These are phyloP conservation scores for Boletales sp. DNA, from an alignment of 768 basidiomycete genomes.

Conservation along the genomic window DNA sequence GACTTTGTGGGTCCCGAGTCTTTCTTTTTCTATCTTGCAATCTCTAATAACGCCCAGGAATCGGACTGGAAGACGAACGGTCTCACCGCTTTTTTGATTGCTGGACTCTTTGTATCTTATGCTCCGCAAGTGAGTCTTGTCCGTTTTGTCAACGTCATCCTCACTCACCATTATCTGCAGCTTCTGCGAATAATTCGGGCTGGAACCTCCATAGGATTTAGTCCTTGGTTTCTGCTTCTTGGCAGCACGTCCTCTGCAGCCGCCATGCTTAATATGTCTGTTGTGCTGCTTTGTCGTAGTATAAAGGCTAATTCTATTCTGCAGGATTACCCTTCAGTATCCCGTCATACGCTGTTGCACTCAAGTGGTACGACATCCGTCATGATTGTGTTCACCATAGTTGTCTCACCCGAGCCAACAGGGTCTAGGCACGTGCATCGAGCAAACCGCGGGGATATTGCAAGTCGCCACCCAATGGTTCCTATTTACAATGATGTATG, in stretches of 20 bases:
- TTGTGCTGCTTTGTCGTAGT: neutral
- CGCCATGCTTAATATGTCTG: slow-evolving; percentile 81
- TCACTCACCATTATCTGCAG: slow-evolving; percentile 32
- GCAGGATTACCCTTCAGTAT: slow-evolving; percentile 82
- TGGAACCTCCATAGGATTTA: slow-evolving; percentile 83
- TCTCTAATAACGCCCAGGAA: slow-evolving; percentile 39
- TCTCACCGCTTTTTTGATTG: slow-evolving; percentile 61
- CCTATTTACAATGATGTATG: slow-evolving; percentile 80
- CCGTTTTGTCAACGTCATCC: neutral
- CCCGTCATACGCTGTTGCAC: slow-evolving; percentile 77
- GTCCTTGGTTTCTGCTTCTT: slow-evolving; percentile 86
- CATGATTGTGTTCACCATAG: too few relatives aligned
- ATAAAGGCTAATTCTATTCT: neutral
- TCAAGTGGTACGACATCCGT: slow-evolving; percentile 53
- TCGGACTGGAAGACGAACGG: slow-evolving; percentile 66
- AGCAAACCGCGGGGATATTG: slow-evolving; percentile 75
- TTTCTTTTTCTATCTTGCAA: fast-evolving
- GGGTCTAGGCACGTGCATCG: slow-evolving; percentile 70
- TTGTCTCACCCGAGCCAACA: slow-evolving; percentile 28
- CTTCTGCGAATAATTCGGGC: slow-evolving; percentile 77
- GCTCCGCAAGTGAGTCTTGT: slow-evolving; percentile 61
- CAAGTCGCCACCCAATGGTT: slow-evolving; percentile 85
- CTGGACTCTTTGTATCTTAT: slow-evolving; percentile 81
- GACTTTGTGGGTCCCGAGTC: slow-evolving; percentile 13
- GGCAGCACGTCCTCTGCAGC: slow-evolving; percentile 83